These are phyloP conservation scores for Ogataea thermomethanolica DNA, from an alignment of 805 yeast genomes.

Conservation along the genomic window DNA sequence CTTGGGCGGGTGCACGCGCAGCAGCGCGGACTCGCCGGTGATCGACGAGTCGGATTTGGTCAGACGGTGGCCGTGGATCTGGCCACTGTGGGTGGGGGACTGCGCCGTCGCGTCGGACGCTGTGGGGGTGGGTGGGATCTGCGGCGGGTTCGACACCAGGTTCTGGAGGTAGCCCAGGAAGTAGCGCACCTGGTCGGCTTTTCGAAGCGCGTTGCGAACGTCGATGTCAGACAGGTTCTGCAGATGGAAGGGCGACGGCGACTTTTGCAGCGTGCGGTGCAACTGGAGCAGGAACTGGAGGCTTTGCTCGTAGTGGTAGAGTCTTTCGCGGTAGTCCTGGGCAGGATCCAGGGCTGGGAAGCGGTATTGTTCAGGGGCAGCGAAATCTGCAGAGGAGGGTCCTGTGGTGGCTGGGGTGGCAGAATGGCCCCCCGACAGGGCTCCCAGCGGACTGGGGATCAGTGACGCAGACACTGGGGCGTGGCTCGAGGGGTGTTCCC, in stretches of 20 bases:
- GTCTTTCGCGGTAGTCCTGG: not conserved
- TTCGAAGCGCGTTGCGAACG: slow-evolving; percentile 1
- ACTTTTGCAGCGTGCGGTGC: not conserved
- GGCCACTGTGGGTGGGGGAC: not conserved
- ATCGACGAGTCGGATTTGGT: slow-evolving; percentile 20
- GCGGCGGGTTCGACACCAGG: not conserved
- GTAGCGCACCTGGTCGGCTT: slow-evolving; percentile 1
- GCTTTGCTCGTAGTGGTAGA: slow-evolving; percentile 2
- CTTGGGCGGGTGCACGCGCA: slow-evolving; percentile 32
- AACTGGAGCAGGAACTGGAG: not conserved
- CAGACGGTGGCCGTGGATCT: slow-evolving; percentile 11
- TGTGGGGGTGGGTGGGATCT: not conserved
- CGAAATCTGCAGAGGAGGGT: not conserved
- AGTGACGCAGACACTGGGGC: not conserved
- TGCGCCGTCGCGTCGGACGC: not conserved
- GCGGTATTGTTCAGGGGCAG: slow-evolving; percentile 5
- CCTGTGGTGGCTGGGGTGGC: too few species aligned
- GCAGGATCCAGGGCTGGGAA: slow-evolving; percentile 3
- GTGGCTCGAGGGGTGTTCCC: too few species aligned
- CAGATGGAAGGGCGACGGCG: not conserved
- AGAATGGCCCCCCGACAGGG: too few species aligned
- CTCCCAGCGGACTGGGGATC: not conserved
- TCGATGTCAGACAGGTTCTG: not conserved
- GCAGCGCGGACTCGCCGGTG: slow-evolving; percentile 28
- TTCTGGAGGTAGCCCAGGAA: not conserved